Conservation (phyloP, 805 yeast species). For the Suhomyces canberraensis region DNA sequence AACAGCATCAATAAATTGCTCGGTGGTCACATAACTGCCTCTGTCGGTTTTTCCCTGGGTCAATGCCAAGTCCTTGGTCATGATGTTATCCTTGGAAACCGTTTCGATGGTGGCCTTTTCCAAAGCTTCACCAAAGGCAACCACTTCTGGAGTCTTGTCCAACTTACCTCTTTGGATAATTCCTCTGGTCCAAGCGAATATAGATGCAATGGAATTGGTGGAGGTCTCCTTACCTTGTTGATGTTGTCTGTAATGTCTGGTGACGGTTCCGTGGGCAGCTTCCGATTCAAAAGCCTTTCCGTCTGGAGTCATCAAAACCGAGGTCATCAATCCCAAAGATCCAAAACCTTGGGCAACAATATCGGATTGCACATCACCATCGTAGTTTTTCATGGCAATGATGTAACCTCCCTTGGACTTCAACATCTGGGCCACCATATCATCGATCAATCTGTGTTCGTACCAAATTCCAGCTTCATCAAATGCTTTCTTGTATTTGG, state of each 20-base stretch:
- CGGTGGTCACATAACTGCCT: conserved; percentile 65
- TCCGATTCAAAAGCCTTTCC: conserved; percentile 84
- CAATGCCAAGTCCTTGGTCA: conserved; percentile 81
- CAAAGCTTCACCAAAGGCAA: conserved; percentile 59
- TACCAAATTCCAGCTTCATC: conserved; percentile 63
- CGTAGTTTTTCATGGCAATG: conserved; percentile 79
- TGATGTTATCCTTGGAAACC: conserved; percentile 68
- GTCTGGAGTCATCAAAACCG: conserved; percentile 78
- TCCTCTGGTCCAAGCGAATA: conserved; percentile 87
- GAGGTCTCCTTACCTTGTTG: conserved; percentile 82
- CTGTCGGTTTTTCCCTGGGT: conserved; percentile 63
- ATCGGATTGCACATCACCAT: conserved; percentile 84
- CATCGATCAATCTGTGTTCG: conserved; percentile 81
- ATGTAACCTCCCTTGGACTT: conserved; percentile 81
- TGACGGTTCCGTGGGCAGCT: conserved; percentile 87
- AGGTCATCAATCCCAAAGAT: conserved; percentile 80
- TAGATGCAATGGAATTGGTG: conserved; percentile 81
- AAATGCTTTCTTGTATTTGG: conserved; percentile 53
- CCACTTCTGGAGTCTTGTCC: conserved; percentile 69
- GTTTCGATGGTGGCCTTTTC: conserved; percentile 71
- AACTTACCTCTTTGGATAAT: conserved; percentile 76
- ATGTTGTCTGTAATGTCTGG: conserved; percentile 80
- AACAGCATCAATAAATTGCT: conserved; percentile 76
- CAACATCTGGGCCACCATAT: conserved; percentile 87
- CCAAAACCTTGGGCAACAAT: conserved; percentile 88